Evolutionary conservation across 2,329 filamentous ascomycete species (phyloP).

Genomic region (Nakataea oryzae): DNA sequence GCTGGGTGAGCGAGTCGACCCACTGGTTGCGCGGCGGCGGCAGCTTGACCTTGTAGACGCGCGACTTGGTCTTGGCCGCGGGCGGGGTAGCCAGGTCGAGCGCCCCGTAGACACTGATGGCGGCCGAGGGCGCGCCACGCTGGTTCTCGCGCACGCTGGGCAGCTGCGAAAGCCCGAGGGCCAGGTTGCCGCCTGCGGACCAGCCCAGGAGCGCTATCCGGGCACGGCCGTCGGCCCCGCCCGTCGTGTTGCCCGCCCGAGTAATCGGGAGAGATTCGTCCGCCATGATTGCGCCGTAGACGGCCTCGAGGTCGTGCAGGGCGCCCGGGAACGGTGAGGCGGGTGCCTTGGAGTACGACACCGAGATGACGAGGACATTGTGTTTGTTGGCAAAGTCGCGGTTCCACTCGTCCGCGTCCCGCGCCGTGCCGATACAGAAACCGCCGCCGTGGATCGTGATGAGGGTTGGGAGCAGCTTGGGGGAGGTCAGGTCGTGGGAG

Average conservation of each 20-base stretch:
- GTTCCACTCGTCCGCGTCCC: constrained; percentile 36
- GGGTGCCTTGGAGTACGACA: constrained; percentile 39
- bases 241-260: constrained; percentile 5
- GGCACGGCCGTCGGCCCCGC: constrained; percentile 18
- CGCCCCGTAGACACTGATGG: constrained; percentile 32
- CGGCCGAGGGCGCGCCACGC: constrained; percentile 15
- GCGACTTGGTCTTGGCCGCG: constrained; percentile 17
- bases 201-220: constrained; percentile 33
- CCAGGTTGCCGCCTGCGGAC: constrained; percentile 39
- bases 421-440: constrained; percentile 30
- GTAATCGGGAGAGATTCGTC: constrained; percentile 36
- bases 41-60: constrained; percentile 24
- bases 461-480: constrained; percentile 26
- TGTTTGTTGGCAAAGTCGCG: constrained; percentile 26
- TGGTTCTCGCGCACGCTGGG: constrained; percentile 17
- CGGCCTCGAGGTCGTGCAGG: constrained; percentile 32
- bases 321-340: constrained; percentile 29
- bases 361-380: constrained; percentile 30
- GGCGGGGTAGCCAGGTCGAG: constrained; percentile 25
- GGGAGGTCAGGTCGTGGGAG: constrained; percentile 16
- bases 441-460: constrained; percentile 43
- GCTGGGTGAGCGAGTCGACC: constrained; percentile 15
- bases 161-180: constrained; percentile 28
- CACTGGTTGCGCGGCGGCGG: constrained; percentile 14
- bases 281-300: constrained; percentile 27